Evolutionary conservation across 169 alveolate genomes (phyloP).

Genomic region (Cryptosporidium parvum): DNA sequence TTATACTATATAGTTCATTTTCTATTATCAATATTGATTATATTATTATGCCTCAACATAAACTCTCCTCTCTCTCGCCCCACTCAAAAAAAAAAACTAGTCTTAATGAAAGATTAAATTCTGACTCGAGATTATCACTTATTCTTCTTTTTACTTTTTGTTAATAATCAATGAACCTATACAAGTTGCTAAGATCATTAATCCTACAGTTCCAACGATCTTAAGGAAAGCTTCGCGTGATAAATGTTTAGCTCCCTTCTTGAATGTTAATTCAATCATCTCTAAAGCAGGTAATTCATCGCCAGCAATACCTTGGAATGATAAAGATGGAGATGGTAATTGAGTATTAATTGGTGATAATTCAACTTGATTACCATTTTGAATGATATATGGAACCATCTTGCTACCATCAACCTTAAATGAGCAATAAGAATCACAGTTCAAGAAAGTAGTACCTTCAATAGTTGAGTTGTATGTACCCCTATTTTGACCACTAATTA

Average conservation of each 20-base stretch:
- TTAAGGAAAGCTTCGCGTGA: constrained; percentile 67
- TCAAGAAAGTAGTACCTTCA: constrained; percentile 50
- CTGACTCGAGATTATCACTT: background rate
- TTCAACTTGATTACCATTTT: constrained; percentile 25
- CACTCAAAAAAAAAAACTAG: constrained; percentile 8
- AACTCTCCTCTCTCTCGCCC: no score
- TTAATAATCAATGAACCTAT: constrained; percentile 61
- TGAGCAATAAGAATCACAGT: constrained; percentile 71
- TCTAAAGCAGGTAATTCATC: constrained; percentile 68
- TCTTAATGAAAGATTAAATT: background rate
- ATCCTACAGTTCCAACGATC: constrained; percentile 67
- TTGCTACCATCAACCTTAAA: constrained; percentile 64
- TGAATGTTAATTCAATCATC: constrained; percentile 56
- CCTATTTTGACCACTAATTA: constrained; percentile 53
- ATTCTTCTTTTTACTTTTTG: constrained; percentile 20
- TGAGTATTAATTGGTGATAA: constrained; percentile 59
- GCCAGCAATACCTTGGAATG: constrained; percentile 74
- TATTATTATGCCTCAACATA: background rate
- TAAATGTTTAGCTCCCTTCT: constrained; percentile 75
- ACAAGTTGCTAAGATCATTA: constrained; percentile 47
- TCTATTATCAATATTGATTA: background rate
- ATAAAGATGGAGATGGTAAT: constrained; percentile 16
- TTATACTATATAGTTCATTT: background rate
- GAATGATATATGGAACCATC: constrained; percentile 60
- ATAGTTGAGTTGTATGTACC: constrained; percentile 65